A percentile compares a stretch with the other conserved stretches of the same genome.
Evolutionary conservation across 2,329 filamentous ascomycete species (phyloP).

Genomic region (Cordyceps fumosorosea): DNA sequence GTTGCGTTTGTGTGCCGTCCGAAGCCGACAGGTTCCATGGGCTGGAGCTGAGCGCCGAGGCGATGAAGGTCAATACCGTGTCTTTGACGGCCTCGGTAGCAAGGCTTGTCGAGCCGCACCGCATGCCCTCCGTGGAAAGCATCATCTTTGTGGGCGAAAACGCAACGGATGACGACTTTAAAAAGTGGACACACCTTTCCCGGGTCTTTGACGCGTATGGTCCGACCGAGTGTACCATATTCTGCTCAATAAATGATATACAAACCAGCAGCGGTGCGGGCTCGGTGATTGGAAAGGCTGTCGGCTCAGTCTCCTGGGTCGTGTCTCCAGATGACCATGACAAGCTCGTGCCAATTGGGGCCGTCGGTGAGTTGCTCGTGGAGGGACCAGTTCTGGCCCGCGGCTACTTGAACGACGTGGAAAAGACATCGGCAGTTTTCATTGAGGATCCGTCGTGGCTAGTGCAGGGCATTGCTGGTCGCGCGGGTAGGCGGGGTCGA

Average conservation of each 20-base stretch:
- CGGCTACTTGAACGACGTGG: conserved; percentile 13
- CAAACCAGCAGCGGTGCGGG: background rate
- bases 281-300: conserved; percentile 6
- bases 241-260: background rate
- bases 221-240: conserved; percentile 33
- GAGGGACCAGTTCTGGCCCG: conserved; percentile 15
- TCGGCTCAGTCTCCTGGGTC: conserved; percentile 7
- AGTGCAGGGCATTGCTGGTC: background rate
- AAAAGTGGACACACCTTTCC: conserved; percentile 19
- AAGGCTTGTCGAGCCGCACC: background rate
- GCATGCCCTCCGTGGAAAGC: conserved; percentile 6
- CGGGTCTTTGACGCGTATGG: conserved; percentile 33
- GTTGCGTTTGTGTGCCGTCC: conserved; percentile 47
- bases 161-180: conserved; percentile 17
- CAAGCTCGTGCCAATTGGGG: conserved; percentile 14
- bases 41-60: conserved; percentile 37
- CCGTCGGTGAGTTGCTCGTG: conserved; percentile 17
- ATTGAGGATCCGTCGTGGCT: conserved; percentile 3
- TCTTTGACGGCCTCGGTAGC: conserved; percentile 33
- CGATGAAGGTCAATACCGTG: conserved; percentile 40
- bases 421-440: conserved; percentile 20
- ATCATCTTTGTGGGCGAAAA: conserved; percentile 11
- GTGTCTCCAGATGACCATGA: background rate
- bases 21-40: conserved; percentile 39
- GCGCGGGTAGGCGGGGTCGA: conserved; percentile 13